Percentiles rank a stretch among this genome's conserved stretches.
phyloP scores from a whole-genome alignment of 2,329 filamentous ascomycete species.

The Penicillium sp. region DNA sequence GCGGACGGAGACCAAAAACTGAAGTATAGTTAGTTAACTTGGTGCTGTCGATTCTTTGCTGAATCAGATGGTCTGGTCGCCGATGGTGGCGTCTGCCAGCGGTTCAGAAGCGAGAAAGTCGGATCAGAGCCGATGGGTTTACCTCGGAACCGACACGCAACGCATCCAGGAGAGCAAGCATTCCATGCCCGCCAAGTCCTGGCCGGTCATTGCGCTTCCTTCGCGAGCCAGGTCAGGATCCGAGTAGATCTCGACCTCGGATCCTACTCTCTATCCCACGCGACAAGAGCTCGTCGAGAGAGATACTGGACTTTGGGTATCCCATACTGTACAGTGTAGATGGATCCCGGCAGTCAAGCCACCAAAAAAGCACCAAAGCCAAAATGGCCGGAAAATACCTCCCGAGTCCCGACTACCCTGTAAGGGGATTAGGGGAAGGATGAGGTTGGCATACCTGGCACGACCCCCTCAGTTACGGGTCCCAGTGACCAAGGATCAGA shows the following conservation, averaged over 20 bases:
- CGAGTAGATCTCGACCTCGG: background rate
- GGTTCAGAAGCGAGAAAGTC: conserved; percentile 1
- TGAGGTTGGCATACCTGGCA: background rate
- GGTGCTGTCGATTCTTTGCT: background rate
- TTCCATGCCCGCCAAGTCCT: background rate
- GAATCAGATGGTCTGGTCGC: background rate
- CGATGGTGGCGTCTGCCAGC: background rate
- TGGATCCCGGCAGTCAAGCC: background rate
- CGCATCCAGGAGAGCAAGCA: no score
- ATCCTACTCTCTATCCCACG: background rate
- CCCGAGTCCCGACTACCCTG: background rate
- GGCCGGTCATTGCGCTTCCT: background rate
- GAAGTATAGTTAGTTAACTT: background rate
- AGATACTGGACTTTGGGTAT: background rate
- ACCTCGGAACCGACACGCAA: background rate
- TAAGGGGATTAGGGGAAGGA: no score
- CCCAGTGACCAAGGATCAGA: background rate
- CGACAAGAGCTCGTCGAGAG: background rate
- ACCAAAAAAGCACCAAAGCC: background rate
- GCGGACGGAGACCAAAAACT: background rate
- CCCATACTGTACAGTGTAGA: no score
- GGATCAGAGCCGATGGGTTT: background rate
- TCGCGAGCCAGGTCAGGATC: background rate
- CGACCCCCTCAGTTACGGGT: background rate
- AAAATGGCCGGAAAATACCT: background rate